Percentiles rank a stretch among this genome's conserved stretches.
Conservation (phyloP, 1,139 yeast species). For the Nakaseomyces sp. region DNA sequence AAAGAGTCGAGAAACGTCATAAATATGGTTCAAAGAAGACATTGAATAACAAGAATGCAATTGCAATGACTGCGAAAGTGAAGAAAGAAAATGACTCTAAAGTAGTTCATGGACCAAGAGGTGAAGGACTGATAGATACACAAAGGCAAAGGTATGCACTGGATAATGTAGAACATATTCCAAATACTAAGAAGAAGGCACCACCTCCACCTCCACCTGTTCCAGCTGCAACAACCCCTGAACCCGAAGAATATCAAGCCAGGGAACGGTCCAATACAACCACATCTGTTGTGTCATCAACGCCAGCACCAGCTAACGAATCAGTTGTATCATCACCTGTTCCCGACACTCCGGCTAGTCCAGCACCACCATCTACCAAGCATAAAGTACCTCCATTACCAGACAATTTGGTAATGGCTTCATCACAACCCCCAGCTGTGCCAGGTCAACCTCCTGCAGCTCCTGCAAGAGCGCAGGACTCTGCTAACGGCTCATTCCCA, state of each 20-base stretch:
- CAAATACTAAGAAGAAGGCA: conserved; percentile 35
- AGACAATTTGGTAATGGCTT: conserved; percentile 8
- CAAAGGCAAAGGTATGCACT: conserved; percentile 31
- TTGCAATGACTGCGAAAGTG: conserved; percentile 56
- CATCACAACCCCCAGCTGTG: conserved; percentile 13
- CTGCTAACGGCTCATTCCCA: conserved; percentile 17
- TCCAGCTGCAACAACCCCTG: conserved; percentile 12
- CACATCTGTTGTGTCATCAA: conserved; percentile 27
- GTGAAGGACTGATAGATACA: conserved; percentile 35
- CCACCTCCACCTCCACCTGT: conserved; percentile 46
- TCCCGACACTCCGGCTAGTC: conserved; percentile 5
- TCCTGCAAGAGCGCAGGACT: conserved; percentile 16
- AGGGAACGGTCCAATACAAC: conserved; percentile 17
- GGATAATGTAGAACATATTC: conserved; percentile 22
- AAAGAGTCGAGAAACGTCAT: conserved; percentile 63
- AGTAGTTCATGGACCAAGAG: conserved; percentile 63
- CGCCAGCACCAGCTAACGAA: conserved; percentile 29
- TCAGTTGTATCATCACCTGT: conserved; percentile 15
- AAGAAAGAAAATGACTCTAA: conserved; percentile 30
- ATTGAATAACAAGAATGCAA: conserved; percentile 73
- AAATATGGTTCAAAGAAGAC: conserved; percentile 86
- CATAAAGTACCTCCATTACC: conserved; percentile 8
- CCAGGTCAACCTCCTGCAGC: conserved; percentile 13
- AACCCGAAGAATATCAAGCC: conserved; percentile 7
- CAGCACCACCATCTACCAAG: conserved; percentile 13